Conservation (phyloP, 192 early-diverging fungal genomes). For the Dispira simplex region DNA sequence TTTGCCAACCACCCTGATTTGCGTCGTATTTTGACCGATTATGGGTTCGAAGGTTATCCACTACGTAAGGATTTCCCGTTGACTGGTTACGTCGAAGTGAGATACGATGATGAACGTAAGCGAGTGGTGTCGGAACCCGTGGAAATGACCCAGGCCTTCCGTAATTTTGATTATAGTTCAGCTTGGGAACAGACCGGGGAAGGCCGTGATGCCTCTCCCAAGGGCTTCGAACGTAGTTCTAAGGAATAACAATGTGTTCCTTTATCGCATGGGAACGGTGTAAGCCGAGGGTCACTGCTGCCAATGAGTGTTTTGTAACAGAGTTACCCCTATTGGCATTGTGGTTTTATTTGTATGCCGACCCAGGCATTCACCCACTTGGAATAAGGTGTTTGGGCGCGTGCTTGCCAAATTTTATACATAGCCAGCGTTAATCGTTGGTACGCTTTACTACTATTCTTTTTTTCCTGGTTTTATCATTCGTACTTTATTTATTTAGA, state of each 20-base stretch:
- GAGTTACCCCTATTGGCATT: no score
- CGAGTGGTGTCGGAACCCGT: constrained; percentile 91
- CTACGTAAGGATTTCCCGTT: constrained; percentile 97
- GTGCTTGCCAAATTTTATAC: no score
- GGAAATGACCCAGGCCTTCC: constrained; percentile 89
- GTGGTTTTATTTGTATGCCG: no score
- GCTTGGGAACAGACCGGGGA: constrained; percentile 86
- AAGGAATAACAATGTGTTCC: neutral
- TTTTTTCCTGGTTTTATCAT: no score
- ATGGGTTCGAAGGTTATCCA: constrained; percentile 93
- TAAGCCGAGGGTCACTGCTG: no score
- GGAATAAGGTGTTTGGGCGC: no score
- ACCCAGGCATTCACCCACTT: no score
- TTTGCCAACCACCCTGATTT: constrained; percentile 94
- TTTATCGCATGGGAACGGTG: no score
- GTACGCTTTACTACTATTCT: no score
- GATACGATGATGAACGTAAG: constrained; percentile 98
- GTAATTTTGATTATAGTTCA: constrained; percentile 89
- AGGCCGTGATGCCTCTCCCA: constrained; percentile 29
- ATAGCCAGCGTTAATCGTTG: no score
- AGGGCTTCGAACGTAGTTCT: constrained; percentile 23
- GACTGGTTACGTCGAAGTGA: constrained; percentile 95
- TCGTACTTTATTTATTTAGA: no score
- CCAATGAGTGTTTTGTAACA: no score
- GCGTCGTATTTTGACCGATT: constrained; percentile 92